phyloP scores from a whole-genome alignment of 257 asterid genomes.

The Solanum clarkiae region DNA sequence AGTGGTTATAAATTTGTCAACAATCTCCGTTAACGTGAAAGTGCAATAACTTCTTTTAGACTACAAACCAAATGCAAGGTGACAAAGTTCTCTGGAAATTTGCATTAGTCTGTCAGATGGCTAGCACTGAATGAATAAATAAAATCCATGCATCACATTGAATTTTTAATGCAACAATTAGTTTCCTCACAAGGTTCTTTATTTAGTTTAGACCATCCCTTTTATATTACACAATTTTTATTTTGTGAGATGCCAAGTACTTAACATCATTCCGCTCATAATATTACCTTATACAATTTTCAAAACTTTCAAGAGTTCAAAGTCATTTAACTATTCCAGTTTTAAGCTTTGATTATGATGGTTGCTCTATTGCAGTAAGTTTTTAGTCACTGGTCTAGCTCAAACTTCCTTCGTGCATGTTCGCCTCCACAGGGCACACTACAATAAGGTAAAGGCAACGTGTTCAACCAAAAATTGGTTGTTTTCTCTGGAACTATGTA shows the following conservation, averaged over 20 bases:
- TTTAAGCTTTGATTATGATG: neutral
- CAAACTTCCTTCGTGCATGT: neutral
- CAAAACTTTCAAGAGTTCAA: neutral
- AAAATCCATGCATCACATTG: neutral
- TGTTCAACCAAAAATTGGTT: constrained; percentile 2
- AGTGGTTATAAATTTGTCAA: neutral
- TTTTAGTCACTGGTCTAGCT: neutral
- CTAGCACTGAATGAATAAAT: neutral
- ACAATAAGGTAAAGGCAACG: neutral
- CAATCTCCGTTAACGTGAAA: neutral
- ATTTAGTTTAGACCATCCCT: neutral
- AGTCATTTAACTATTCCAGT: neutral
- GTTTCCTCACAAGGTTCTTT: neutral
- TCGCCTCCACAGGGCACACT: neutral
- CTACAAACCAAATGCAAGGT: neutral
- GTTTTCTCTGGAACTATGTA: neutral
- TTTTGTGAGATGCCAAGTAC: neutral
- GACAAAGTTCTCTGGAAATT: neutral
- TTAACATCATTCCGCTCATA: neutral
- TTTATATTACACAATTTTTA: neutral
- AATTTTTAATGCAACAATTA: neutral
- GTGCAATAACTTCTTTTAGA: neutral
- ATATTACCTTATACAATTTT: neutral
- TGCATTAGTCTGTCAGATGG: neutral
- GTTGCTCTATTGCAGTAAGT: neutral